Evolutionary conservation across 1,284 basidiomycete species (phyloP), one percentile per base, ranked within the genome.

Genomic region (Cystobasidiaceae sp.): DNA sequence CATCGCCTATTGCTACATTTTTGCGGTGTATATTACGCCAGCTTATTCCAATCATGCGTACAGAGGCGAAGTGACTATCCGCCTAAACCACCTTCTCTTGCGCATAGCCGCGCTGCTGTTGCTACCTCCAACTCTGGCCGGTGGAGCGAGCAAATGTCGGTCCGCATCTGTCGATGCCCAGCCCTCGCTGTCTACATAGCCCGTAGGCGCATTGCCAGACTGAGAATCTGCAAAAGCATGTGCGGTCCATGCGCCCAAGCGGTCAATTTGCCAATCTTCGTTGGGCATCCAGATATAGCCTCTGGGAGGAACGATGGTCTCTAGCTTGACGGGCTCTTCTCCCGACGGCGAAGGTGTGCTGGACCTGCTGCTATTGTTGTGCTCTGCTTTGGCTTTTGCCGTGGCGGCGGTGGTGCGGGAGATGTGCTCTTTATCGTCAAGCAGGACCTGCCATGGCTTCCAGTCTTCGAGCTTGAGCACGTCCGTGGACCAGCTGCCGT

Each of bases 401-500:
- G 32, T 19, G 13, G 52, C 7, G 27, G 43, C 4, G 15, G 28
- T 19, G 5, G 59, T n/a, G 11, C 28, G 34, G 11, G 60, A 52
- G 13, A 37, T n/a, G 17, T 55, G 61, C 27, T 64, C 51, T 39
- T 27, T 25, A 3, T 34, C 52, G 21, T 64, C 61, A 3, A 55
- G 32, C 9, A 55, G 41, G 3, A 64, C 52, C 27, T 48, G 19
- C 61, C 61, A 64, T 25, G 61, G 30, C 33, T 55, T 64, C 54
- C 54, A 56, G 45, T 25, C 23, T 37, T 56, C 51, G 7, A 25
- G n/a, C 21, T 41, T 48, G 11, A 55, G 30, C 1, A 44, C 44
- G 30, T 64, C 61, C 13, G 51, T 64, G 13, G 51, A 55, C 61
- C 61, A 64, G 41, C 37, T 64, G 34, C 61, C 61, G 25, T 64